A percentile compares a stretch with the other conserved stretches of the same genome.
phyloP scores from a whole-genome alignment of 495 filamentous ascomycete genomes.

The Podospora anserina region DNA sequence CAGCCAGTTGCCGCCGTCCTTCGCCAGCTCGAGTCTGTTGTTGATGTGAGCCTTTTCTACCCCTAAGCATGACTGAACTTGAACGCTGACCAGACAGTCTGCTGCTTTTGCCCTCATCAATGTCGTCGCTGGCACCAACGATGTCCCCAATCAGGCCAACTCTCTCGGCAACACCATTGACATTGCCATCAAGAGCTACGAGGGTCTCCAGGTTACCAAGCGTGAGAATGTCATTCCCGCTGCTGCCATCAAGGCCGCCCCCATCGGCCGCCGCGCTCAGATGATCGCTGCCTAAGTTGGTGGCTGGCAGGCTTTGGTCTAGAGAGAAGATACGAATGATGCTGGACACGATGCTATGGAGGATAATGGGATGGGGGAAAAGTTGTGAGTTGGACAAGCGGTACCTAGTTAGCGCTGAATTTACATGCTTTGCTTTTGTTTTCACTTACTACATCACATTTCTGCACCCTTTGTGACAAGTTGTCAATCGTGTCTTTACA shows the following conservation, averaged over 20 bases:
- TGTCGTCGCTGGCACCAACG: neutral
- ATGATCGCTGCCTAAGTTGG: neutral
- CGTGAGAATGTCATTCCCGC: neutral
- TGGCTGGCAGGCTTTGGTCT: too few relatives aligned
- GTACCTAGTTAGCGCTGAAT: too few relatives aligned
- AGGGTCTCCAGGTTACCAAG: neutral
- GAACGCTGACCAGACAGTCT: neutral
- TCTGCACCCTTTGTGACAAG: too few relatives aligned
- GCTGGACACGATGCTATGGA: too few relatives aligned
- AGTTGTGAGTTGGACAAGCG: too few relatives aligned
- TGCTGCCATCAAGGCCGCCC: neutral
- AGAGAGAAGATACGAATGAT: too few relatives aligned
- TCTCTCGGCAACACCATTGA: neutral
- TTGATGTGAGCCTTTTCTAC: slow-evolving; percentile 11
- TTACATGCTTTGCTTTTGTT: too few relatives aligned
- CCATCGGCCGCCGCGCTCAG: neutral
- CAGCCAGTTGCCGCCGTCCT: slow-evolving; percentile 18
- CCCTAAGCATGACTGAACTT: neutral
- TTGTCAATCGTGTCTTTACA: too few relatives aligned
- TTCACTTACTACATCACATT: too few relatives aligned
- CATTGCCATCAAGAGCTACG: neutral
- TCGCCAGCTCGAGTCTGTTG: slow-evolving; percentile 19
- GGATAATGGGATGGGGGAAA: too few relatives aligned
- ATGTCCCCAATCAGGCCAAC: neutral
- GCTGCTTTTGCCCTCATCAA: neutral